Percentiles rank a stretch among this genome's conserved stretches.
These are phyloP conservation scores for Colletotrichum chrysophilum DNA, from an alignment of 2,329 filamentous ascomycete genomes.

Conservation along the genomic window DNA sequence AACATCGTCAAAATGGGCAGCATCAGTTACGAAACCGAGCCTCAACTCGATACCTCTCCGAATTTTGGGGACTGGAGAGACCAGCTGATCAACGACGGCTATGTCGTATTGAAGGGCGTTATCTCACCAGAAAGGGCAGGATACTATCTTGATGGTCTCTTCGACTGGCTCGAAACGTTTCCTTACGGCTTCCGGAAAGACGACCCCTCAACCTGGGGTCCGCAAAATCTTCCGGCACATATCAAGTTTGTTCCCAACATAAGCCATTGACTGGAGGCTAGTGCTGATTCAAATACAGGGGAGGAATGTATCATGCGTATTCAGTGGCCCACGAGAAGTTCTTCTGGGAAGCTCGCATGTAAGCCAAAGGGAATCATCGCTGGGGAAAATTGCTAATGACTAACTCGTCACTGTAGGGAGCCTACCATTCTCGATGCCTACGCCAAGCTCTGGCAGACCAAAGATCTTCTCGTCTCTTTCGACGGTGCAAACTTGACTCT, in stretches of 20 bases:
- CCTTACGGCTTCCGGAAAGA: neutral
- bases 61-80: neutral
- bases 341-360: neutral
- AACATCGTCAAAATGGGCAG: neutral
- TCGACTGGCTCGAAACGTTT: neutral
- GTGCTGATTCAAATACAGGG: neutral
- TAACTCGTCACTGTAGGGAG: neutral
- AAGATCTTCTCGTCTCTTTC: neutral
- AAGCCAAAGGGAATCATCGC: neutral
- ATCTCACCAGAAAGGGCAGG: neutral
- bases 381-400: neutral
- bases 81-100: neutral
- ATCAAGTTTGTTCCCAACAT: neutral
- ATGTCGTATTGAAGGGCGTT: neutral
- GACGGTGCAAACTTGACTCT: neutral
- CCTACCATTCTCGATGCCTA: neutral
- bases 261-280: neutral
- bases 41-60: neutral
- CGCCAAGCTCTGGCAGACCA: neutral
- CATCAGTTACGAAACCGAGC: neutral
- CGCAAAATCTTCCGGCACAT: neutral
- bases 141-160: neutral
- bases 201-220: neutral
- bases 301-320: neutral
- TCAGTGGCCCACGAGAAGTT: neutral